Base-by-base conservation (phyloP, 2,329 filamentous ascomycete genomes). In the Xenoacremonium recifei region DNA sequence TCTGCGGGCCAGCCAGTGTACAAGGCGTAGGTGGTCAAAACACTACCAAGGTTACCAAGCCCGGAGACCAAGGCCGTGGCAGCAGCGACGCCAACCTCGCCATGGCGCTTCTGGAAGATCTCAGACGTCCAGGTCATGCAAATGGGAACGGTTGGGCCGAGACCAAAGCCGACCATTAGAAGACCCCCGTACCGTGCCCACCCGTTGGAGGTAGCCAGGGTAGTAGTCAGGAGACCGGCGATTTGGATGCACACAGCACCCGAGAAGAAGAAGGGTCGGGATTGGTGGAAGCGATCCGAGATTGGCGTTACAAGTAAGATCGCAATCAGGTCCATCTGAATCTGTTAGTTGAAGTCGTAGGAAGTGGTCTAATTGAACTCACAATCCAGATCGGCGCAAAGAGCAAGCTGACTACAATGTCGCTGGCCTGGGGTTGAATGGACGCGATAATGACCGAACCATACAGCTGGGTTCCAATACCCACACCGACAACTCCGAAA, bases 121-220 rank as follows among this genome's bases (percentile, higher is more conserved):
- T 95, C 87, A 49, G 83, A 88, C 21, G 87, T 89, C 90, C 90
- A 95, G 25, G 89, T 85, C 90, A 96, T 96, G 64, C 87, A 92
- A 58, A 92, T 92, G 10, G 90, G 90, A 1, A 95, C 89, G 0
- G 90, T 95, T 4, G 90, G 90, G 2, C 90, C 90, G 2, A 96
- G 82, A 0, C 90, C 90, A 58, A 95, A 95, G 4, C 90, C 90
- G 25, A 96, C 85, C 68, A 96, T 84, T 37, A 96, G 71, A n/a
- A 96, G 79, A 4, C 90, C 90, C 35, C 87, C 88, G 61, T 96
- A 96, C 31, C 89, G 82, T 2, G 87, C 84, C 89, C 89, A 96
- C 27, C 84, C 81, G 54, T 83, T 81, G 25, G 69, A 59, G 4
- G 75, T 77, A 5, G 86, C 84, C 62, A 91, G 89, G 0, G 88